Base-by-base conservation (phyloP, 768 basidiomycete genomes). In the Fibroporia radiculosa region DNA sequence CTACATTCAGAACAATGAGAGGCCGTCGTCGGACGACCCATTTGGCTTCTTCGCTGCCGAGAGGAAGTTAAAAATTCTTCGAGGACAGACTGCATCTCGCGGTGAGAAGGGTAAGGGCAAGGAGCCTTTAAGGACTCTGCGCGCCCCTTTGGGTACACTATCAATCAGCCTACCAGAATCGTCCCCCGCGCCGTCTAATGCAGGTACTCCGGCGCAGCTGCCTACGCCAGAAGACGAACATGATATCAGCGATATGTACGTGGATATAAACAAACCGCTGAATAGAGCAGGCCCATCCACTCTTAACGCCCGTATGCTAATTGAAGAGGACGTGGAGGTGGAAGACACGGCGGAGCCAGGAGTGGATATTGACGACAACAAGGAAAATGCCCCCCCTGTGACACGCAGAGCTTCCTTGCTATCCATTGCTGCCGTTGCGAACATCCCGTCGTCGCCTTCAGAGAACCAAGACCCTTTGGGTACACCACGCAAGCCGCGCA, bases 41-140 rank as follows among this genome's bases (percentile, higher is more conserved):
- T 62, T 62, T 40, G 61, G 61, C 3, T 52, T 62, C n/a, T 40
- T 55, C 3, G 57, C 54, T 2, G 48, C 56, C 7, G 59, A 62
- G 48, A 22, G 53, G 24, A 51, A 53, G 36, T 43, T 62, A 4
- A 58, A 56, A 51, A 48, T 47, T 0, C 29, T 49, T 38, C 47
- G 56, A 4, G 47, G 31, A 26, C 22, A 44, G 42, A 13, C 26
- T 6, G 23, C 35, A 8, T 37, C 19, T n/a, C 43, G 48, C 2
- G 31, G 14, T 20, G 25, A 28, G 22, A 45, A 50, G 14, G 46
- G 42, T 33, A 50, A 50, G 41, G 48, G 34, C 16, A 35, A 29
- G n/a, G 47, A 25, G 22, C 39, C 46, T 5, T 19, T 26, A 12
- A 26, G 20, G 7, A 13, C 45, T 20, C 50, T 22, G 1, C 56